Evolutionary conservation across 225 moss, liverwort and hornwort species (phyloP), one percentile per base, ranked within the genome.

Genomic region (Sphagnum tenellum): DNA sequence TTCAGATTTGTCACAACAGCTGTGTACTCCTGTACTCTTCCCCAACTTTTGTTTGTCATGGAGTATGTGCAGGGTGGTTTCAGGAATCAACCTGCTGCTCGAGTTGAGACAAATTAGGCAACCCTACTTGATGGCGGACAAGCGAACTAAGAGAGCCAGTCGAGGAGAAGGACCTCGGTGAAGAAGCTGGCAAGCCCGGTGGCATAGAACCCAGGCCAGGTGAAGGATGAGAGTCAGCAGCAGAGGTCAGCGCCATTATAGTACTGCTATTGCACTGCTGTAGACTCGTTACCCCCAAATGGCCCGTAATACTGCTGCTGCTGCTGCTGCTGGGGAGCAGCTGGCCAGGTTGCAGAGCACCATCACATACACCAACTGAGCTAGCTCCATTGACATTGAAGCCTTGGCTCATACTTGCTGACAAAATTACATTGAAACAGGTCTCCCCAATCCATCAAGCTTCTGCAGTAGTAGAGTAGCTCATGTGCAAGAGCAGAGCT

Each of bases 131-230:
- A 5, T 52, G 52, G 52, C 52, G 52, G 52, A 9, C 71, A 65
- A 47, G 68, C 73, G 5, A 75, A 67, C 64, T 61, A 60, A 12
- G 80, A 59, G 44, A 73, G 48, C 70, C 71, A 29, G 29, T 29
- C 2, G 80, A 69, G 29, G 80, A 81, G 56, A 81, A 81, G 4
- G 80, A 81, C 66, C 76, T 63, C 3, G 80, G 80, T 8, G 80
- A 81, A 11, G 73, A 29, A 29, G 29, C 80, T 6, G 80, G 80
- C 48, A 81, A 55, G 5, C 74, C 76, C 57, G 29, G 29, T 29
- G 29, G 29, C 29, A 81, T 65, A 9, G 80, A 77, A 61, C 66
- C 76, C 10, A 76, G 61, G 48, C 66, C 75, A 1, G 80, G 76
- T 55, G 80, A 81, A 12, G 76, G 76, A 5, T 73, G 67, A 10